These are phyloP conservation scores for Sclerotinia borealis DNA, from an alignment of 2,329 filamentous ascomycete species.

Conservation along the genomic window DNA sequence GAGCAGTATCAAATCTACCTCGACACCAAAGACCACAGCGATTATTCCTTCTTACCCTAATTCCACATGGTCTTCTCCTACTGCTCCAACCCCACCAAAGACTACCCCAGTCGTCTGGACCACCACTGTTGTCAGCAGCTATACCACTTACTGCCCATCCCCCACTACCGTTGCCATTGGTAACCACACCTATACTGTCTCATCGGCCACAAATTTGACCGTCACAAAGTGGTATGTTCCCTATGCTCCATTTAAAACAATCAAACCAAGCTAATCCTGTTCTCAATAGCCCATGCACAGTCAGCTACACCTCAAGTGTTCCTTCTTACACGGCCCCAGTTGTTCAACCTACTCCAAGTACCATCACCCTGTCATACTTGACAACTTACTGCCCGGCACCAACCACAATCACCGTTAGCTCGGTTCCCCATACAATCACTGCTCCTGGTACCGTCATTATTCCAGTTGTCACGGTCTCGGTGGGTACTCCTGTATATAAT, in stretches of 20 bases:
- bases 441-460: conserved; percentile 15
- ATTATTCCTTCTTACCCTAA: not conserved
- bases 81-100: not conserved
- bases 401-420: conserved; percentile 18
- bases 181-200: conserved; percentile 18
- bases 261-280: not conserved
- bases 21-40: not conserved
- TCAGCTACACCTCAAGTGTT: conserved; percentile 12
- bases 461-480: conserved; percentile 12
- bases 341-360: conserved; percentile 8
- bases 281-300: not conserved
- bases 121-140: conserved; percentile 5
- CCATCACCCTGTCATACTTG: conserved; percentile 3
- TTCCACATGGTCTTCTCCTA: not conserved
- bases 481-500: not conserved
- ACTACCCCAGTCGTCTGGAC: conserved; percentile 9
- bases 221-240: conserved; percentile 3
- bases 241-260: not conserved
- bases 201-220: conserved; percentile 8
- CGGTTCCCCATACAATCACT: conserved; percentile 20
- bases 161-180: conserved; percentile 18
- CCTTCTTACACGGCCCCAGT: conserved; percentile 14
- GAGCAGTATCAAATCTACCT: too few relatives aligned
- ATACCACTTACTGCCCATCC: conserved; percentile 18
- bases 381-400: conserved; percentile 13